These are phyloP conservation scores for Leucocoprinus birnbaumii DNA, from an alignment of 768 basidiomycete genomes.

Conservation along the genomic window DNA sequence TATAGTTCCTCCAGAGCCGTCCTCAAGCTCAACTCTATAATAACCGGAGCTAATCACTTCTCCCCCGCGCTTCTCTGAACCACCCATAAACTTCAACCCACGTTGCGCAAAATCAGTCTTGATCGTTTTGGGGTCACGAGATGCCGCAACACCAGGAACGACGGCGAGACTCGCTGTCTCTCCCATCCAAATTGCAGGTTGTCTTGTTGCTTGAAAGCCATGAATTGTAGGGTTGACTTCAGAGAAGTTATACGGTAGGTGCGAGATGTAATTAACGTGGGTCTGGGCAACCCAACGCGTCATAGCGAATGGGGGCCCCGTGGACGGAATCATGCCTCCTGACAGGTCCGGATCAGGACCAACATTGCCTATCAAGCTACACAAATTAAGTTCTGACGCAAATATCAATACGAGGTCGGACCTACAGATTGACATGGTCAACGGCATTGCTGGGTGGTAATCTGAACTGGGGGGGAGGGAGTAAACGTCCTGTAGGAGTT, in stretches of 20 bases:
- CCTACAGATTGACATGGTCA: slow-evolving; percentile 7
- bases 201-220: slow-evolving; percentile 77
- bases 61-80: slow-evolving; percentile 52
- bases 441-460: slow-evolving; percentile 2
- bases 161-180: slow-evolving; percentile 64
- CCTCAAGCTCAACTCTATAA: slow-evolving; percentile 56
- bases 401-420: too few species aligned
- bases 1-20: slow-evolving; percentile 47
- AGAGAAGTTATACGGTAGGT: slow-evolving; percentile 56
- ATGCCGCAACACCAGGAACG: slow-evolving; percentile 46
- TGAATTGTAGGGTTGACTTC: slow-evolving; percentile 38
- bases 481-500: slow-evolving; percentile 4
- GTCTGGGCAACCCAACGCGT: slow-evolving; percentile 84
- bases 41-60: slow-evolving; percentile 53
- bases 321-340: slow-evolving; percentile 76
- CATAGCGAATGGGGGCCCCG: slow-evolving; percentile 79
- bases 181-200: slow-evolving; percentile 90
- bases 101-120: background rate
- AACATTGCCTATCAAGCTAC: slow-evolving; percentile 62
- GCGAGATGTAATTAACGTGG: slow-evolving; percentile 69
- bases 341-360: slow-evolving; percentile 66
- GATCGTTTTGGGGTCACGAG: background rate
- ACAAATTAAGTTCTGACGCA: too few species aligned
- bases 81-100: slow-evolving; percentile 28
- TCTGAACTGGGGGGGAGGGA: slow-evolving; percentile 7